These are phyloP conservation scores for Globisporangium spiculum DNA, from an alignment of 352 stramenopile genomes.

Conservation along the genomic window DNA sequence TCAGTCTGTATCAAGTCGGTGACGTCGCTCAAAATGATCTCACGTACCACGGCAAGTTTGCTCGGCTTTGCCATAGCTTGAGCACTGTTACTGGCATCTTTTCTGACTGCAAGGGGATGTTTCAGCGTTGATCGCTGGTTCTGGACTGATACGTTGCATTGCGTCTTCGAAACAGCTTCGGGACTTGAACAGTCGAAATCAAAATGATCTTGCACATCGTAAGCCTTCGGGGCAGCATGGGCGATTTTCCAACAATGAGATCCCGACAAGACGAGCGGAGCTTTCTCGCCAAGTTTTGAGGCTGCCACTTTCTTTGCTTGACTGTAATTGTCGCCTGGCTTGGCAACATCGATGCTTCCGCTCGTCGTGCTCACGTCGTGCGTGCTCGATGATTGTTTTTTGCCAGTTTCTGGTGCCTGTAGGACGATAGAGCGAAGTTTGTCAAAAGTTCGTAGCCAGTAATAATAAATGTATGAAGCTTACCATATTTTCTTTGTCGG, in stretches of 20 bases:
- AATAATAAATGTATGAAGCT: background rate
- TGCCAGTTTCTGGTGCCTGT: background rate
- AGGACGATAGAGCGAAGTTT: background rate
- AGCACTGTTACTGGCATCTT: background rate
- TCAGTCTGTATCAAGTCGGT: background rate
- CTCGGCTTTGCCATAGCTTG: background rate
- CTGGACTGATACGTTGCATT: background rate
- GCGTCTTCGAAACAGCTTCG: background rate
- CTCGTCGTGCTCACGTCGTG: background rate
- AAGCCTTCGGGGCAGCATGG: background rate
- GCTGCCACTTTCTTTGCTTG: background rate
- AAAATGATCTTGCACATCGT: background rate
- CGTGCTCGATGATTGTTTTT: background rate
- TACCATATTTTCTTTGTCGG: slow-evolving; percentile 13
- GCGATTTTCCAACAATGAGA: background rate
- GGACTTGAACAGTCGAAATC: slow-evolving; percentile 1
- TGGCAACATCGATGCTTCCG: background rate
- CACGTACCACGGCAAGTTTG: background rate
- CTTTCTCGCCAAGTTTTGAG: slow-evolving; percentile 1
- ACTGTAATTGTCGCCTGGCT: background rate
- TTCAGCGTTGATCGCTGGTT: background rate
- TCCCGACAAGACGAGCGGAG: background rate
- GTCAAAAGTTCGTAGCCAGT: background rate
- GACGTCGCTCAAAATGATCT: background rate
- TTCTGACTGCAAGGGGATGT: background rate